Percentiles rank a stretch among this genome's conserved stretches.
Evolutionary conservation across 768 basidiomycete genomes (phyloP).

Genomic region (Tephrocybe sp.): DNA sequence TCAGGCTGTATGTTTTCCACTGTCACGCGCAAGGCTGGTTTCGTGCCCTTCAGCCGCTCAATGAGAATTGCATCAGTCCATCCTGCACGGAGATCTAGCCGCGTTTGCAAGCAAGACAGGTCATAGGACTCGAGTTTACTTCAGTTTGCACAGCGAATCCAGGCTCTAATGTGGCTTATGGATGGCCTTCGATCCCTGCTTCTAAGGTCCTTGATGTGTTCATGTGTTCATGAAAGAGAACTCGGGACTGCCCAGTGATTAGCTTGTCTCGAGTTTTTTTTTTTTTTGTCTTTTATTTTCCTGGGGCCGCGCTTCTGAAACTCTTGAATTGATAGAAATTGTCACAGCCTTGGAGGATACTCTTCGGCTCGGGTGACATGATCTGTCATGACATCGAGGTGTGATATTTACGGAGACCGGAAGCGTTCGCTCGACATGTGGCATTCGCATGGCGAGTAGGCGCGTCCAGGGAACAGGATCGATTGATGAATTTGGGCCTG

Average conservation of each 20-base stretch:
- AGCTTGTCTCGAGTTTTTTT: too few species aligned
- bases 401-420: not conserved
- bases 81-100: slow-evolving; percentile 4
- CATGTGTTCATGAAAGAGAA: slow-evolving; percentile 1
- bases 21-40: not conserved
- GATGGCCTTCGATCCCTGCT: not conserved
- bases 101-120: not conserved
- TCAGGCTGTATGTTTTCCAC: slow-evolving; percentile 2
- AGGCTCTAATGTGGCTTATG: not conserved
- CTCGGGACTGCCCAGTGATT: not conserved
- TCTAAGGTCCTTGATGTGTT: not conserved
- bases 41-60: not conserved
- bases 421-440: slow-evolving; percentile 5
- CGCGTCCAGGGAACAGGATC: not conserved
- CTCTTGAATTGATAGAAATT: not conserved
- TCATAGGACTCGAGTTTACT: slow-evolving; percentile 6
- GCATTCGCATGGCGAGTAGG: not conserved
- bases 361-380: slow-evolving; percentile 17
- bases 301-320: not conserved
- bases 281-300: too few species aligned
- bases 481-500: slow-evolving; percentile 1
- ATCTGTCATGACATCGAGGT: slow-evolving; percentile 11
- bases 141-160: not conserved
- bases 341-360: slow-evolving; percentile 4
- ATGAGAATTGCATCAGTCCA: not conserved